Evolutionary conservation across 2,329 filamentous ascomycete genomes (phyloP).

Genomic region (Aspergillus brunneoviolaceus): DNA sequence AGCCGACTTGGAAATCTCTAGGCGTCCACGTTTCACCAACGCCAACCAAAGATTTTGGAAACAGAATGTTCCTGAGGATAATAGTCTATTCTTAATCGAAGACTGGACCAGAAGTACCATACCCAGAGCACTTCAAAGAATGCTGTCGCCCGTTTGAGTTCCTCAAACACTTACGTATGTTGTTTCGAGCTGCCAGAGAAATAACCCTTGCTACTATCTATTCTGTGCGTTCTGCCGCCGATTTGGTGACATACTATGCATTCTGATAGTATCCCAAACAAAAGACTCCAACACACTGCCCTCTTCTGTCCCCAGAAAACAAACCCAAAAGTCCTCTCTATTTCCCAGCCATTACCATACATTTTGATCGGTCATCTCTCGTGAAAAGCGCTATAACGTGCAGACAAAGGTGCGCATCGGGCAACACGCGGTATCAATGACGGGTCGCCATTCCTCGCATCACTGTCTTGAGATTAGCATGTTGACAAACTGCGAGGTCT

Average conservation of each 20-base stretch:
- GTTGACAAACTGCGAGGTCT: not conserved
- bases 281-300: not conserved
- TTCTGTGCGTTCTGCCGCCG: not conserved
- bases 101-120: too few relatives aligned
- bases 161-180: too few relatives aligned
- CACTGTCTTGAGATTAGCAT: not conserved
- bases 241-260: not conserved
- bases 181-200: not conserved
- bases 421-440: not conserved
- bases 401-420: not conserved
- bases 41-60: not conserved
- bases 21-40: not conserved
- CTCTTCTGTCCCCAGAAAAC: not conserved
- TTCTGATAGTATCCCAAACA: not conserved
- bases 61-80: too few relatives aligned
- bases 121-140: too few relatives aligned
- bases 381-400: not conserved
- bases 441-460: conserved; percentile 1
- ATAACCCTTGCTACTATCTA: not conserved
- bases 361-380: not conserved
- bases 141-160: too few relatives aligned
- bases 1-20: not conserved
- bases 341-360: not conserved
- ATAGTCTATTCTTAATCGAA: too few relatives aligned
- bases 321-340: not conserved